These are phyloP conservation scores for Rhizopogon rudus DNA, from an alignment of 768 basidiomycete species.

Conservation along the genomic window DNA sequence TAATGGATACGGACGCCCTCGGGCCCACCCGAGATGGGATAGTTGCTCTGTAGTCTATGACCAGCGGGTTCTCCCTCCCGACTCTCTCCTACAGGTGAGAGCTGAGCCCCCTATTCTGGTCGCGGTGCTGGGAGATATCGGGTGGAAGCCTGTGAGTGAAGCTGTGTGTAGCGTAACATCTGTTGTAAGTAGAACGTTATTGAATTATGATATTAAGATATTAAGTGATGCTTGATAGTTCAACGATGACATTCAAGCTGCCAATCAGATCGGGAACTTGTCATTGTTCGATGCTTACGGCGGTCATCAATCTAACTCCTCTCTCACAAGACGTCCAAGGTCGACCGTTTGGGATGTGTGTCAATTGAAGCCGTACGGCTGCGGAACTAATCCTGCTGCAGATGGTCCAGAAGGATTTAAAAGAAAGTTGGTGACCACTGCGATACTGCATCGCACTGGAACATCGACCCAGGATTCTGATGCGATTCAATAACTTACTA, in stretches of 20 bases:
- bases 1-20: background rate
- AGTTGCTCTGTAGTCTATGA: background rate
- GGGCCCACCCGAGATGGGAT: background rate
- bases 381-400: background rate
- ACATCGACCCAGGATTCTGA: background rate
- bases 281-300: conserved; percentile 13
- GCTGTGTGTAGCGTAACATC: conserved; percentile 1
- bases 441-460: background rate
- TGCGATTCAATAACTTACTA: background rate
- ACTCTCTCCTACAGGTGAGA: conserved; percentile 2
- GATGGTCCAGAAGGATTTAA: background rate
- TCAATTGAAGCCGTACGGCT: background rate
- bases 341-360: background rate
- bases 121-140: conserved; percentile 2
- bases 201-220: conserved; percentile 9
- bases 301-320: conserved; percentile 6
- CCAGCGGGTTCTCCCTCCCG: conserved; percentile 4
- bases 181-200: conserved; percentile 1
- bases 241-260: too few relatives aligned
- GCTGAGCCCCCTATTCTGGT: background rate
- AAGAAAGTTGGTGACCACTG: background rate
- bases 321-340: background rate
- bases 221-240: background rate
- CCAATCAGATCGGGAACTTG: background rate
- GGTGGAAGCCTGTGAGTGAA: background rate